These are phyloP conservation scores for Irpex sp. DNA, from an alignment of 1,284 basidiomycete species.

Conservation along the genomic window DNA sequence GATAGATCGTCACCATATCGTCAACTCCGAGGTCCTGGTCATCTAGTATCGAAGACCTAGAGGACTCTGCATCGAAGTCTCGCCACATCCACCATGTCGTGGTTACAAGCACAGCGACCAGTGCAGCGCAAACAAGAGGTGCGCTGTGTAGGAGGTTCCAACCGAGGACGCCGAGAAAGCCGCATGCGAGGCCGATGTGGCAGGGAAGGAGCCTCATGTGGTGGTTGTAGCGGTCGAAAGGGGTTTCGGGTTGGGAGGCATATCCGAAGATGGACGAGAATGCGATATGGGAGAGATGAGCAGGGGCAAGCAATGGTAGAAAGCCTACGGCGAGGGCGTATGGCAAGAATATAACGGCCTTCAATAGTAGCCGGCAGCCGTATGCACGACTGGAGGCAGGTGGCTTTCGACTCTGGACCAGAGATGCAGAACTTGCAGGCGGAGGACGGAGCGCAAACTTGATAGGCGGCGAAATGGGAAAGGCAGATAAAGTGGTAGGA, in stretches of 20 bases:
- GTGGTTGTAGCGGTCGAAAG: conserved; percentile 1
- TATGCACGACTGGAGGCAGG: not conserved
- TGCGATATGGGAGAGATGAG: conserved; percentile 1
- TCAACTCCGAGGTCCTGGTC: conserved; percentile 1
- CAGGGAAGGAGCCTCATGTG: conserved; percentile 3
- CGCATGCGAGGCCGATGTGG: conserved; percentile 6
- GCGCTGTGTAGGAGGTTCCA: not conserved
- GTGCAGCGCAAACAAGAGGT: not conserved
- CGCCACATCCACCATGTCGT: conserved; percentile 1
- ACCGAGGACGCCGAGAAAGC: not conserved
- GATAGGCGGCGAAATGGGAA: not conserved
- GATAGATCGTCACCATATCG: conserved; percentile 6
- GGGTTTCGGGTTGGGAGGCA: not conserved
- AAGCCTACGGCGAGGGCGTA: conserved; percentile 5
- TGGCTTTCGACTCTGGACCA: not conserved
- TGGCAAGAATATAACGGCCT: conserved; percentile 2
- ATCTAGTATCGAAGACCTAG: not conserved
- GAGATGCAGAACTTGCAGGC: not conserved
- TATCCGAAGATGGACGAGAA: conserved; percentile 4
- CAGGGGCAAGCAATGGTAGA: conserved; percentile 4
- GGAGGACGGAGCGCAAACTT: not conserved
- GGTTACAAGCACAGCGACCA: not conserved
- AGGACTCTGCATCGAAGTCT: not conserved
- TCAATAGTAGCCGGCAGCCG: not conserved
- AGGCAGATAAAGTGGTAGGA: not conserved